A percentile compares a stretch with the other conserved stretches of the same genome.
phyloP scores from a whole-genome alignment of 257 asterid species.

The Penstemon davidsonii region DNA sequence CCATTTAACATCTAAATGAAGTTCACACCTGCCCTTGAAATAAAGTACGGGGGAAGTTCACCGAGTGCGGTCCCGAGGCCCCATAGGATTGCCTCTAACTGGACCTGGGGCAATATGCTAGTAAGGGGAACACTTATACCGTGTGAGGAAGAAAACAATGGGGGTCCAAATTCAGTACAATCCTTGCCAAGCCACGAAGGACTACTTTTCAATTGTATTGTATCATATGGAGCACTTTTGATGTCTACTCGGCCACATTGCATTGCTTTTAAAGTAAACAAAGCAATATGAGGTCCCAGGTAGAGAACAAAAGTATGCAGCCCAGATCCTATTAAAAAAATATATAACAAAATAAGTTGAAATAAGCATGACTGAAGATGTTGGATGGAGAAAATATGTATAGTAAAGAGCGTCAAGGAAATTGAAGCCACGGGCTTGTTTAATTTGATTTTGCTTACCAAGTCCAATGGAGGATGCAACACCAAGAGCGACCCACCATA shows the following conservation, averaged over 20 bases:
- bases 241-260: slow-evolving; percentile 92
- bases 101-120: slow-evolving; percentile 86
- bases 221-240: slow-evolving; percentile 87
- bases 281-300: slow-evolving; percentile 89
- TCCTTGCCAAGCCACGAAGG: slow-evolving; percentile 93
- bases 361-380: too few relatives aligned
- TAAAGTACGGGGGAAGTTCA: slow-evolving; percentile 95
- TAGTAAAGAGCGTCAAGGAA: slow-evolving; percentile 16
- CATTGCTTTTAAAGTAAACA: slow-evolving; percentile 80
- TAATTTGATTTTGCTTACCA: slow-evolving; percentile 47
- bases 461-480: slow-evolving; percentile 98
- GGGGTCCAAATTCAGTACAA: slow-evolving; percentile 77
- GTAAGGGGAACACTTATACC: slow-evolving; percentile 73
- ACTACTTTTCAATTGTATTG: slow-evolving; percentile 63
- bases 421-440: neutral
- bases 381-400: too few relatives aligned
- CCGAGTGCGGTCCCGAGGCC: slow-evolving; percentile 97
- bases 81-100: slow-evolving; percentile 88
- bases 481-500: slow-evolving; percentile 98
- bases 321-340: slow-evolving; percentile 67
- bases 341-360: neutral
- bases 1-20: neutral
- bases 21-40: slow-evolving; percentile 86
- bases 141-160: slow-evolving; percentile 55
- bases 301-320: slow-evolving; percentile 94